Evolutionary conservation across 345 rosid genomes (phyloP), one percentile per base, ranked within the genome.

Genomic region (Physaria fendleri): DNA sequence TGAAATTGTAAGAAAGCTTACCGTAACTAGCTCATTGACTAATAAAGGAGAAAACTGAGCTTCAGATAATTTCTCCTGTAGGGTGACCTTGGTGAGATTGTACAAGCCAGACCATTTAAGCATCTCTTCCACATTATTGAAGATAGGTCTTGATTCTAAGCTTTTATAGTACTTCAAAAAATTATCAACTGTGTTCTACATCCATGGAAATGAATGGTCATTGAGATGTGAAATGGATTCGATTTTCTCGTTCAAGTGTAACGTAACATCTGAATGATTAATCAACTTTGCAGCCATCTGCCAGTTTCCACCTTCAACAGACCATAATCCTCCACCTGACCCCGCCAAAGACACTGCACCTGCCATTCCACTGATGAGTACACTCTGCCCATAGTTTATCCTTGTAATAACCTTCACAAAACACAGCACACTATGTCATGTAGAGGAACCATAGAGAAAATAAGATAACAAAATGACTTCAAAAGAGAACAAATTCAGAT

Each of bases 71-170:
- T 80, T 80, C 9, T 86, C 90, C n/a, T 65, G 71, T 78, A 89
- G 74, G 56, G 81, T 78, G 38, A 55, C 49, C 33, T 73, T 68
- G 2, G 99, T 93, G 71, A 89, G 95, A 74, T 81, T 61, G 65
- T 76, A 81, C 75, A 93, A 69, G 45, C 82, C 94, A 14, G 85
- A 78, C 97, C 99, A 93, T 55, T 83, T 74, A 38, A 93, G 91
- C 99, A 93, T 89, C 75, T 51, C 85, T 17, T 89, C 99, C 34
- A 93, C 95, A 22, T 76, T 86, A 37, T 81, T 75, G 37, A 93
- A 93, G 53, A 77, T 55, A 0, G 99, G 97, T 56, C 97, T 89
- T 2, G 69, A 61, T 38, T 85, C 88, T 59, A 65, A 15, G 43
- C 75, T 76, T 37, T 79, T 77, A 21, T 93, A 93, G 71, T 83